Base-by-base conservation (phyloP, 2,329 filamentous ascomycete genomes). In the Cordyceps sp. region DNA sequence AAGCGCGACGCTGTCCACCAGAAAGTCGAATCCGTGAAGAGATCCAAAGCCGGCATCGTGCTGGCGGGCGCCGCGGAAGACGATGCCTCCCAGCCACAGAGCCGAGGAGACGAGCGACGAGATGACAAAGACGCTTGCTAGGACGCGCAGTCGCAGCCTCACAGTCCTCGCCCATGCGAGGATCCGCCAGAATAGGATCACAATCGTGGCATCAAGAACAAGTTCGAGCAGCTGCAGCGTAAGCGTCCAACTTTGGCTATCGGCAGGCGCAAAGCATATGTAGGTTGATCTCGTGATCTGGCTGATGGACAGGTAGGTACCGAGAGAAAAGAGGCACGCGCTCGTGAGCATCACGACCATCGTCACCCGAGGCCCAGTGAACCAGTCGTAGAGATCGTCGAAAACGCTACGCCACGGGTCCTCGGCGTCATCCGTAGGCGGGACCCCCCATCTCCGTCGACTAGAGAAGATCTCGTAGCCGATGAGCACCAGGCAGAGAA, bases 101-200 rank as follows among this genome's bases (percentile, higher is more conserved):
- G 59, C 25, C 1, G 48, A 51, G 33, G 55, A 51, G 6, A 48
- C 52, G 3, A 61, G 20, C 0, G 62, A 53, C 1, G 62, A 54
- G 8, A 55, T 37, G 2, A 58, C 36, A 5, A 69, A 41, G 3
- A 67, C 52, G 3, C 48, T 47, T 6, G 59, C 55, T 8, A 71
- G 43, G 1, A 54, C 58, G 9, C 53, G 56, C n/a, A 71, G 45
- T 4, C 63, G 58, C 21, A 49, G 45, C 37, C 57, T 63, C 6
- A 61, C 58, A 0, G 62, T 66, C 26, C 60, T 55, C 1, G 61
- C 52, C 64, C 66, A 69, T 10, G 58, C 57, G 5, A 72, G 45
- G 4, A 67, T 51, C 23, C 64, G 58, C 66, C 67, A 71, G 3
- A 57, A 36, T 9, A 66, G 44, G n/a, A 66, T 43, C 15, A 63